Base-by-base conservation (phyloP, 805 yeast genomes). In the Barnettozyma botsteinii region DNA sequence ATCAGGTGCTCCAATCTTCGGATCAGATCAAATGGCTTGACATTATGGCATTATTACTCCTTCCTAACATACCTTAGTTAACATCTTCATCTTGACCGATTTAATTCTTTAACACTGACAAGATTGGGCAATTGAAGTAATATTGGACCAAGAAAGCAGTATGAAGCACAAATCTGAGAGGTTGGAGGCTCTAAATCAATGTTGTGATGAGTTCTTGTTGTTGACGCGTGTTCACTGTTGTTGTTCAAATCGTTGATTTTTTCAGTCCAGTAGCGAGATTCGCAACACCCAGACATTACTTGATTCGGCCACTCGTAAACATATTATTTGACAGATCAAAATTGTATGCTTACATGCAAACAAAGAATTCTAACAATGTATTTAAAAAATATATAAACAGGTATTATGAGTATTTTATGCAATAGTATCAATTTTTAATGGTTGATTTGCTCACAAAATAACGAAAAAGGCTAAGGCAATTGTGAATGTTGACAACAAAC, bases 81-180 rank as follows among this genome's bases (percentile, higher is more conserved):
- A 72, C 89, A 84, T 81, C 81, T 84, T 85, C 94, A 84, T 84
- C 62, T 68, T 75, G 70, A 14, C 27, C 22, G 15, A 18, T 36
- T 22, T n/a, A 9, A 8, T 21, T 24, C 11, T 30, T n/a, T 24
- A 18, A 18, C 19, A 30, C 33, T 13, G 23, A 35, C n/a, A 21
- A 15, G 24, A 14, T 21, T 13, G 22, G 9, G 9, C 28, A 30
- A 36, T 33, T 33, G 29, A 17, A 27, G 18, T 27, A 27, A 5
- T n/a, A n/a, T n/a, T 1, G 14, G 15, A 30, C 18, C 30, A 30
- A 14, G 17, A 20, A 23, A 9, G 23, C 17, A 23, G 15, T 26
- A 30, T 23, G 9, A 21, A 11, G 13, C 15, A 28, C 30, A 14
- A 8, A 20, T 35, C 26, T n/a, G 26, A 9, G 26, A 34, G 20